Base-by-base conservation (phyloP, 176 grass and related monocot genomes). In the Triticum monococcum region DNA sequence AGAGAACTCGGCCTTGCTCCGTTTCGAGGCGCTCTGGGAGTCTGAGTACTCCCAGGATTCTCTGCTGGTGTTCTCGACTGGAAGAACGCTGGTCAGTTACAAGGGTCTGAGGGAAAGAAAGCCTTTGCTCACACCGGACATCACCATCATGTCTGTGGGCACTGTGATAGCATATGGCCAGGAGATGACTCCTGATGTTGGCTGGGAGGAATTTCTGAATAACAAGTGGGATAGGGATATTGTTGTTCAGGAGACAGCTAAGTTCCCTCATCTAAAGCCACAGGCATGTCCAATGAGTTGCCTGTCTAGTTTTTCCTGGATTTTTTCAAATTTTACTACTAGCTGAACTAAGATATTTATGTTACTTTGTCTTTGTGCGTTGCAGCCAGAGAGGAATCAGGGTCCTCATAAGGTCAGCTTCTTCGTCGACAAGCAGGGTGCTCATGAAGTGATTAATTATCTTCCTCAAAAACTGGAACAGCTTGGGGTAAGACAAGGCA, bases 61-160 rank as follows among this genome's bases (percentile, higher is more conserved):
- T 28, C 30, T 98, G 1, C 64, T 98, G 23, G 88, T 98, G 43
- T 98, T 98, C 48, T 98, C 96, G 0, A 98, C 96, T 2, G 96
- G 96, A 64, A 91, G 96, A 72, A 90, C 96, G 0, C 93, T 90
- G 0, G 89, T 88, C 11, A 93, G 95, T 68, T 98, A 98, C 88
- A 91, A 86, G 68, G 67, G 90, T 63, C 79, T 98, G 75, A 88
- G 93, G 72, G 91, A 88, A 61, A 90, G 91, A 30, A 98, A 98
- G 50, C 96, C 96, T 50, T 50, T 98, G 69, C 64, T 98, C 54
- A 94, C 91, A 5, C 96, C 96, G 0, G 96, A 98, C 79, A 92
- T 98, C 76, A 96, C 93, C 22, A 94, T 98, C 72, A 96, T 94
- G 92, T 98, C 96, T 26, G 96, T 98, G 6, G 96, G 96, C 18